Evolutionary conservation across 176 grass and related monocot species (phyloP).

Genomic region (Aechmea fasciata): DNA sequence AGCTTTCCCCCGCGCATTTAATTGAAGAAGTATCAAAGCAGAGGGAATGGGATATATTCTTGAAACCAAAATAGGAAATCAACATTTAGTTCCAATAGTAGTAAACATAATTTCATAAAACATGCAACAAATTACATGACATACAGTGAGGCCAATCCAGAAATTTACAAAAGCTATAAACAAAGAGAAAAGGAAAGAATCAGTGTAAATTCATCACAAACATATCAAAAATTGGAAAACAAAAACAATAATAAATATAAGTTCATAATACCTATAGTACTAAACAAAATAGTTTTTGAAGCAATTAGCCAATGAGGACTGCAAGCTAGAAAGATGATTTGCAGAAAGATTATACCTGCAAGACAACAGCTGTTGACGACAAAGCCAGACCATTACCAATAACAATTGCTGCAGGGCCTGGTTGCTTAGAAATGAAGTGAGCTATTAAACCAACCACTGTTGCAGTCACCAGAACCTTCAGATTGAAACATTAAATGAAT

Average conservation of each 20-base stretch:
- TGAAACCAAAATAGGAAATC: neutral
- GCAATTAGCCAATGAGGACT: neutral
- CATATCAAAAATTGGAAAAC: too few relatives aligned
- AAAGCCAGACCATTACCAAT: slow-evolving; percentile 88
- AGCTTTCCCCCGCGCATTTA: neutral
- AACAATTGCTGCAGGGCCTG: slow-evolving; percentile 87
- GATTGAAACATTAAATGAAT: slow-evolving; percentile 4
- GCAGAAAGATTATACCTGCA: slow-evolving; percentile 53
- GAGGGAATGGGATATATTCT: neutral
- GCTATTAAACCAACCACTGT: slow-evolving; percentile 70
- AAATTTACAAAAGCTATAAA: too few relatives aligned
- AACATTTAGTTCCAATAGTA: neutral
- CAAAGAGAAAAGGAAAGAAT: too few relatives aligned
- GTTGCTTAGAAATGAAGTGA: slow-evolving; percentile 48
- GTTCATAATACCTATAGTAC: too few relatives aligned
- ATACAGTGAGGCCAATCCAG: too few relatives aligned
- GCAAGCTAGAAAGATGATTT: slow-evolving; percentile 4
- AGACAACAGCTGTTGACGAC: slow-evolving; percentile 95
- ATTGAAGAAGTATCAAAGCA: neutral
- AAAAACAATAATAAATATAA: too few relatives aligned
- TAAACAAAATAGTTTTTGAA: neutral
- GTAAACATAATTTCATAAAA: neutral
- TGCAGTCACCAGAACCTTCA: slow-evolving; percentile 77
- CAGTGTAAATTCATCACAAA: too few relatives aligned
- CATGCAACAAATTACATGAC: too few relatives aligned